Evolutionary conservation across 768 basidiomycete genomes (phyloP), one percentile per base, ranked within the genome.

Genomic region (Pleurotus eryngii): DNA sequence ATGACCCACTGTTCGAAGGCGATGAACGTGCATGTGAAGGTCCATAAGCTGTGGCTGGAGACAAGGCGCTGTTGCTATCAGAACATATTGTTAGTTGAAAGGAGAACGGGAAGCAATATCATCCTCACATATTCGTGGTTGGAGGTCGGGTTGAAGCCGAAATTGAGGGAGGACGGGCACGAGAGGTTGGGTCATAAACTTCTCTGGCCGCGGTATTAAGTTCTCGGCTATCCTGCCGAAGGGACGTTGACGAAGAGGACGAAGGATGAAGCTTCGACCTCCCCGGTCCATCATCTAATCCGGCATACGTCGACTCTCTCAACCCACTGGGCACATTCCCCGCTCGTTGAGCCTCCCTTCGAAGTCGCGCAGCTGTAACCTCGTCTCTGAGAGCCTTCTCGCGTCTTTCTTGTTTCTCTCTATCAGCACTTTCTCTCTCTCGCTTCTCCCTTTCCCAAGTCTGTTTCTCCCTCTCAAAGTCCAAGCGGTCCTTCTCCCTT

Each of bases 311-410:
- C 62, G 11, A 64, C 64, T 61, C 67, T 64, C 57, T 56, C 57
- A 56, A 58, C 17, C 66, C 61, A 37, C 67, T 62, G 40, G 70
- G 66, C 20, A 71, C 63, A 6, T 71, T 74, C 42, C 84, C 85
- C 35, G 73, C 75, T 64, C 85, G 80, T 55, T 75, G 70, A 3
- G 76, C 71, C 64, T 90, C 88, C 59, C 86, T 81, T 62, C 89
- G 74, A 42, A 74, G 59, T 61, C 90, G 77, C 3, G 87, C 72
- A 27, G 85, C 86, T 38, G 74, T 74, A 15, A 91, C 75, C 67
- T 85, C 82, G 49, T 87, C 86, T 39, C 22, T 54, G 8, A 54
- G n/a, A 38, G 39, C 51, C 39, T n/a, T 54, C 51, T 54, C 51
- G 18, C 39, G 35, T 2, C 51, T 18, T 24, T 54, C 51, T 17